Evolutionary conservation across 2,329 filamentous ascomycete genomes (phyloP).

Genomic region (Magnaporthiopsis poae): DNA sequence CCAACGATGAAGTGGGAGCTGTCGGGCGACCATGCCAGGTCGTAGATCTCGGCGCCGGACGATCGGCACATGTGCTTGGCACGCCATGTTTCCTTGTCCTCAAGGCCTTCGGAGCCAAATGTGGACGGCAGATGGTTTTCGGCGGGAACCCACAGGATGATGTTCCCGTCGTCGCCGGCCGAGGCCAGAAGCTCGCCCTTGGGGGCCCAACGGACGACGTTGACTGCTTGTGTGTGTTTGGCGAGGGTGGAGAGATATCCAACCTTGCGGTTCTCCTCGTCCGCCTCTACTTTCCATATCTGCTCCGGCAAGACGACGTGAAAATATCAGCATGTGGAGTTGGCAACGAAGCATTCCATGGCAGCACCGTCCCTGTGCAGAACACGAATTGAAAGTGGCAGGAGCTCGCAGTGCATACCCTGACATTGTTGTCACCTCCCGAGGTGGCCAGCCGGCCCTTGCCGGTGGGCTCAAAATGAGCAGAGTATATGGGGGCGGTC

Average conservation of each 20-base stretch:
- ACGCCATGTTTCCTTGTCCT: slow-evolving; percentile 94
- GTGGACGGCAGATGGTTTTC: slow-evolving; percentile 54
- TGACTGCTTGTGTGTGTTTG: slow-evolving; percentile 94
- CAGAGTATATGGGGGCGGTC: slow-evolving; percentile 91
- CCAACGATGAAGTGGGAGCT: slow-evolving; percentile 92
- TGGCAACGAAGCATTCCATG: not conserved
- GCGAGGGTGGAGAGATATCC: slow-evolving; percentile 83
- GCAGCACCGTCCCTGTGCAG: not conserved
- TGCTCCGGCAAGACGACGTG: slow-evolving; percentile 23
- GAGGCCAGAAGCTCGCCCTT: slow-evolving; percentile 89
- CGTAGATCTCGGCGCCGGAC: slow-evolving; percentile 91
- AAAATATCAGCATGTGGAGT: not conserved
- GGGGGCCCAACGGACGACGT: slow-evolving; percentile 92
- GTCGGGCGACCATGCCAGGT: slow-evolving; percentile 97
- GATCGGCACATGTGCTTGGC: slow-evolving; percentile 97
- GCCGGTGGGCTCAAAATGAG: slow-evolving; percentile 86
- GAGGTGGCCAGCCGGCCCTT: slow-evolving; percentile 88
- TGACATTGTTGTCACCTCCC: slow-evolving; percentile 91
- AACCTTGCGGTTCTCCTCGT: slow-evolving; percentile 78
- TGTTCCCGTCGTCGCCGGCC: slow-evolving; percentile 93
- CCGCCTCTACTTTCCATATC: slow-evolving; percentile 83
- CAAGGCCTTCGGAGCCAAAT: slow-evolving; percentile 74
- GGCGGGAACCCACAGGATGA: slow-evolving; percentile 88
- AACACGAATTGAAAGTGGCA: not conserved
- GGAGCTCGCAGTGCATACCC: slow-evolving; percentile 45